Evolutionary conservation across 805 yeast genomes (phyloP), one percentile per base, ranked within the genome.

Genomic region (Starmerella khaoyaiensis): DNA sequence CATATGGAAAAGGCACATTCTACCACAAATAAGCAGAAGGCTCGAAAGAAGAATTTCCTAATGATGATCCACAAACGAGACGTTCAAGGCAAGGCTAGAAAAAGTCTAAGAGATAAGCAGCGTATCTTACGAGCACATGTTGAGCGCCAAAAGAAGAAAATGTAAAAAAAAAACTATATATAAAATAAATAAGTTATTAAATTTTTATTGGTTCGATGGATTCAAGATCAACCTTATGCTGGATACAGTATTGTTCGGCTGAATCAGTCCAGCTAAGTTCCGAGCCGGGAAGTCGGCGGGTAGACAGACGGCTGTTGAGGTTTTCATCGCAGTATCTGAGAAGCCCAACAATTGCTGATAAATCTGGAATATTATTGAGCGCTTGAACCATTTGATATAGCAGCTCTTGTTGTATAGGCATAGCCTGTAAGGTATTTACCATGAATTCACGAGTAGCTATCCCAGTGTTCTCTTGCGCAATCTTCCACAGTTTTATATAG

Each of bases 1-100:
- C 60, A 58, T 26, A 72, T 73, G 43, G 78, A 74, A 18, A 69
- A 70, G 38, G 67, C 71, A 14, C 96, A 79, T 56, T 81, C 94
- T 21, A 86, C 97, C 9, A 90, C 99, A 2, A 90, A 90, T 60
- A 75, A 74, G 61, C 96, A 93, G 62, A 90, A 90, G 72, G 93
- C 84, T 18, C 72, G 97, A 60, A 83, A 83, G 83, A 90, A 90
- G 94, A 90, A 90, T 63, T 90, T 84, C 56, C 87, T 90, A 57
- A 90, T 90, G 99, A 81, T 81, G 87, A 81, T 90, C 50, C 99
- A 90, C 62, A 90, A 87, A 65, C 74, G 74, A 53, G 76, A 81
- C 35, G 97, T 90, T 27, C 93, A 81, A 60, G 97, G 97, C 46
- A 90, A 90, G 61, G 86, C 79, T 46, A 80, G 77, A 63, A 67